Evolutionary conservation across 1,139 yeast genomes (phyloP), one percentile per base, ranked within the genome.

Genomic region (Scheffersomyces titani): DNA sequence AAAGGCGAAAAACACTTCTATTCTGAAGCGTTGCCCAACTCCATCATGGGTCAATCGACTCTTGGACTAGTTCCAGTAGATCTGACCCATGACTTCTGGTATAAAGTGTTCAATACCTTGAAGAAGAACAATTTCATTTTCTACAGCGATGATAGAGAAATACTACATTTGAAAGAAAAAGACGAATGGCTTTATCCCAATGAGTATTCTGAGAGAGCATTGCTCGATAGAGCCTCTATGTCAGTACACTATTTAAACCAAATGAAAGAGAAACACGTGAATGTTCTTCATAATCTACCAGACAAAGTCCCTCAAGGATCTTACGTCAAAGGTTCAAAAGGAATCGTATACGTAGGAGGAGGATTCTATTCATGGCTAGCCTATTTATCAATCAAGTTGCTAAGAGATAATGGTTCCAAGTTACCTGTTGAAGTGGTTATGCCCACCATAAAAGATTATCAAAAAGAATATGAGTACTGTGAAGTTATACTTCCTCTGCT

Each of bases 341-440:
- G 60, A 5, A 50, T 56, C 18, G 55, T 57, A 9, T 51, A 52
- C 47, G 55, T 57, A n/a, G 60, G 60, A 4, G 60, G 60, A 5
- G 58, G 60, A 1, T 49, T 53, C 16, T 57, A 53, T 47, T 54
- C 60, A 7, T 57, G 60, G 60, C 52, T 57, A 18, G 20, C 57
- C 3, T 57, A 55, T 44, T 50, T 57, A 5, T 54, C 60, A 0
- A 46, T 57, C 5, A 51, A 47, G 44, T 51, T 47, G 6, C 51
- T 57, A 18, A 45, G 60, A 45, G 54, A 49, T 16, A 52, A 53
- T n/a, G 60, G 60, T 9, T 54, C 54, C 20, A 52, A 47, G 19
- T 44, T 57, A 6, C 60, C 60, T n/a, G 55, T 57, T 5, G 60
- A 57, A 36, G 44, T 57, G n/a, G 51, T 57, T 44, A 36, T 56